phyloP scores from a whole-genome alignment of 768 basidiomycete genomes.

The Rhodotorula babjevae region DNA sequence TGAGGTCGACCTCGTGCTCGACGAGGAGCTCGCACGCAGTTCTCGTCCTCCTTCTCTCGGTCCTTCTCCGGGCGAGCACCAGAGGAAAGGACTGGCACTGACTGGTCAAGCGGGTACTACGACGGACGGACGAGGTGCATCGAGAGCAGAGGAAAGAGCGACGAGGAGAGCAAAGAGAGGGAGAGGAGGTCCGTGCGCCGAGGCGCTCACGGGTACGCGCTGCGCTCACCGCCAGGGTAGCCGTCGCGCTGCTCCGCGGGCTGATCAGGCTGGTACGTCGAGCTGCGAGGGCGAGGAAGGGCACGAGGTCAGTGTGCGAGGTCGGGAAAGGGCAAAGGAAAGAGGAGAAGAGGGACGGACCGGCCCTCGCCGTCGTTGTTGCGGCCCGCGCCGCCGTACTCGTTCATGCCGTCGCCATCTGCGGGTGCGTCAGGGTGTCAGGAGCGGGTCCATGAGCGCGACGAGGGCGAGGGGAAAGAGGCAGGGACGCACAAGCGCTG shows the following conservation, averaged over 20 bases:
- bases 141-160: no score
- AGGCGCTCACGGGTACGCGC: background rate
- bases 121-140: no score
- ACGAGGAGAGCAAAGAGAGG: no score
- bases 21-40: no score
- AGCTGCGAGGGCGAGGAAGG: background rate
- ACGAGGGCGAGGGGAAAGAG: background rate
- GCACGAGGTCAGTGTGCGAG: background rate
- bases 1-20: no score
- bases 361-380: background rate
- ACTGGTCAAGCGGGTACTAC: no score
- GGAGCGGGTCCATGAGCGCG: background rate
- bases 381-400: conserved; percentile 8
- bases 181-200: no score
- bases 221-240: background rate
- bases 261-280: background rate
- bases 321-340: background rate
- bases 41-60: no score
- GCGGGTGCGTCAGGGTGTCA: background rate
- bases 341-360: background rate
- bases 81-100: no score
- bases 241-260: background rate
- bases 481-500: background rate
- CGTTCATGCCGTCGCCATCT: conserved; percentile 16
- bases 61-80: no score